Base-by-base conservation (phyloP, 257 asterid genomes). In the Oldenlandia corymbosa region DNA sequence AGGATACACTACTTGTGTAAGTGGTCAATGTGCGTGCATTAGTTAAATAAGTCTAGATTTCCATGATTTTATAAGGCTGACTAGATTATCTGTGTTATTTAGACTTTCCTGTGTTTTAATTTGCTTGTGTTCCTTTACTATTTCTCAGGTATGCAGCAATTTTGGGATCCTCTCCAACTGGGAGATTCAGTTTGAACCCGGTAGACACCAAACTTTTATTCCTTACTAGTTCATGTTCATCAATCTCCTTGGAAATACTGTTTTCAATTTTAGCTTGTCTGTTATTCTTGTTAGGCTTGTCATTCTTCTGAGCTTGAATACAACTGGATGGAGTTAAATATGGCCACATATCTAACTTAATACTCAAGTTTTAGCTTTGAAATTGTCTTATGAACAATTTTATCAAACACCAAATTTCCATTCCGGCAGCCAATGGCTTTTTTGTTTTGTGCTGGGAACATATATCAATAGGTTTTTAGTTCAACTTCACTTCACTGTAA, bases 1-100 rank as follows among this genome's bases (percentile, higher is more conserved):
- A 93, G 82, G 99, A 93, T 77, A 69, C 89, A 39, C 72, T 84
- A 60, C 91, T 93, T 62, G 96, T 93, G 99, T 93, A 83, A 87
- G 99, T 76, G 67, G 45, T 63, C 31, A 48, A 28, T 71, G 58
- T 59, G 68, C 68, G 34, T 52, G 65, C 64, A 50, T 55, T 65
- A 27, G 27, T 46, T 54, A 43, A 41, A 36, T 46, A 21, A 28
- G 20, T 65, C 32, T 39, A n/a, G 17, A 20, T 26, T 60, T 47
- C 52, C 57, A 30, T 66, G 45, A 24, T 69, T 51, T 65, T 51
- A 47, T 58, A 9, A 42, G 32, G 34, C 18, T 46, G 30, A n/a
- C n/a, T n/a, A n/a, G 16, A 31, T 47, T 47, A n/a, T 26, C 26
- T 47, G 53, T 47, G 13, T 20, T 47, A 20, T 18, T 57, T 36